Conservation (phyloP, 1,284 basidiomycete genomes). For the Vanrija pseudolonga region DNA sequence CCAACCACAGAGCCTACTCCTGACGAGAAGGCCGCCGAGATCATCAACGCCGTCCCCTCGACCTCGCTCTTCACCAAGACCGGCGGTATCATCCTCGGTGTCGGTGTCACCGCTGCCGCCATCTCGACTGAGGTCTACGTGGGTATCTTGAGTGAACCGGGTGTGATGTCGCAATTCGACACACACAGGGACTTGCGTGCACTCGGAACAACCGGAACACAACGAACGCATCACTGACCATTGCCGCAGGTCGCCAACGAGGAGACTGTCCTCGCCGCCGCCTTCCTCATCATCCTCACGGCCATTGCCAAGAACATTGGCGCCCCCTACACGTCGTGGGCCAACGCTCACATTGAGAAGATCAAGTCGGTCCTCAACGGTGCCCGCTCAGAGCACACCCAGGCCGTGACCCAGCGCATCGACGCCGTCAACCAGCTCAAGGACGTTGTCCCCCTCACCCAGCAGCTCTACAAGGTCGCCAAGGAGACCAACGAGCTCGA, state of each 20-base stretch:
- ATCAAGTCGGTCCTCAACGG: slow-evolving; percentile 77
- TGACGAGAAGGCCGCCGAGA: slow-evolving; percentile 80
- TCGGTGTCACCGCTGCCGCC: slow-evolving; percentile 83
- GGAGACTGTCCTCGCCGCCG: slow-evolving; percentile 78
- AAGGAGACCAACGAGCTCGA: slow-evolving; percentile 95
- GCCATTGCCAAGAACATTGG: slow-evolving; percentile 75
- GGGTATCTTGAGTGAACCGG: slow-evolving; percentile 22
- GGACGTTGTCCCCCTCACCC: slow-evolving; percentile 85
- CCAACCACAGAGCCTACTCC: slow-evolving; percentile 56
- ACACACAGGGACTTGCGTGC: neutral
- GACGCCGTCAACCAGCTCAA: slow-evolving; percentile 86
- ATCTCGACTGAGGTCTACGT: slow-evolving; percentile 96
- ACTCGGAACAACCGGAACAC: neutral
- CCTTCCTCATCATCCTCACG: slow-evolving; percentile 80
- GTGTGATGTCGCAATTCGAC: neutral
- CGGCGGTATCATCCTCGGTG: slow-evolving; percentile 84
- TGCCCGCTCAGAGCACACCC: slow-evolving; percentile 84
- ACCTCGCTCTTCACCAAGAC: slow-evolving; percentile 92
- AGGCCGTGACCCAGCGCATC: slow-evolving; percentile 90
- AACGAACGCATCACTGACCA: neutral
- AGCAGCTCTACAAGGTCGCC: slow-evolving; percentile 86
- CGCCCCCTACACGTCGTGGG: slow-evolving; percentile 91
- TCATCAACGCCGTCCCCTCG: slow-evolving; percentile 89
- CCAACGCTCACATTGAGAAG: slow-evolving; percentile 75
- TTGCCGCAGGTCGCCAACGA: slow-evolving; percentile 75